Base-by-base conservation (phyloP, 1,284 basidiomycete species). In the Vanrija humicola region DNA sequence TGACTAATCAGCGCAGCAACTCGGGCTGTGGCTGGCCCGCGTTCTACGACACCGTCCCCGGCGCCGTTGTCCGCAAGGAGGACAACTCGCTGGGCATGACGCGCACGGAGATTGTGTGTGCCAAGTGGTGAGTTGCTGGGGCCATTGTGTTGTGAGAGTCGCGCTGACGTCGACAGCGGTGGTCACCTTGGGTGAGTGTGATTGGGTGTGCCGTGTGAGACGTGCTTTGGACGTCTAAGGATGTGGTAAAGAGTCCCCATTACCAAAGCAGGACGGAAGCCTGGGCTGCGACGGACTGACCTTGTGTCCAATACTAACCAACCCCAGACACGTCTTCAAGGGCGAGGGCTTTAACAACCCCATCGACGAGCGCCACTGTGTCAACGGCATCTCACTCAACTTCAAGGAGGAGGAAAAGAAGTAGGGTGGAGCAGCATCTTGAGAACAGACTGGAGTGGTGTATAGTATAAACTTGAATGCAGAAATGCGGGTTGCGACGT, bases 21-120 rank as follows among this genome's bases (percentile, higher is more conserved):
- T 91, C 88, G 54, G 90, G 91, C 10, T 97, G 92, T 68, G 93
- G 92, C 29, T 97, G 92, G 92, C 93, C 92, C n/a, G 92, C 92
- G 1, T 97, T 94, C 81, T 97, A 88, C 72, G 92, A 95, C 69
- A 89, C 90, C 3, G 85, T 96, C 56, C 93, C 92, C 1, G 93
- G 92, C 38, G 90, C 93, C 14, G 89, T 96, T n/a, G 82, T 75
- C 52, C 81, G 79, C 42, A 75, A 79, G 47, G 72, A 74, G 46
- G 78, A 79, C 64, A 59, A 63, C 25, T 73, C 75, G 12, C 75
- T 76, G 64, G 77, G 77, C 43, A 79, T 78, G 77, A 66, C 62
- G 28, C 66, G 75, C 6, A 75, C 70, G 15, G 75, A 77, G 63
- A 76, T 77, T 28, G 59, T 68, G 9, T 77, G 75, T 54, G 67